Base-by-base conservation (phyloP, 2,329 filamentous ascomycete species). In the Fusarium illudens region DNA sequence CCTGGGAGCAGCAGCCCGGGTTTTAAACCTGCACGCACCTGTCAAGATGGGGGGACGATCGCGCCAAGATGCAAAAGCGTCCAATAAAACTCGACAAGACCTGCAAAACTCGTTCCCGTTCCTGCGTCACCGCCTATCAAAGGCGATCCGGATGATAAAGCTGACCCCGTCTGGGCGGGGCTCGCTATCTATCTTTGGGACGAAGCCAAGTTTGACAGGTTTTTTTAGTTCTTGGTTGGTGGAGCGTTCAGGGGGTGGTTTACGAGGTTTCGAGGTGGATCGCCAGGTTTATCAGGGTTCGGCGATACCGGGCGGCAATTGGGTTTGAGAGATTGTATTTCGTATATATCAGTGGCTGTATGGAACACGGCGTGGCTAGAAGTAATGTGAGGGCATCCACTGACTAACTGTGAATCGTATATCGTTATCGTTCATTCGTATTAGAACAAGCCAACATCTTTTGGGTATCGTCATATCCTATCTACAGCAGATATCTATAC, bases 401-500 rank as follows among this genome's bases (percentile, higher is more conserved):
- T n/a, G n/a, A n/a, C n/a, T n/a, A n/a, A n/a, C n/a, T n/a, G n/a
- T n/a, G 17, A 33, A 27, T 7, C n/a, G 9, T 51, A 15, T 52
- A 42, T 68, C 57, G 48, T 68, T 52, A 42, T 68, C 57, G 48
- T 68, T 50, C 13, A 69, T 53, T 69, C 61, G 49, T 29, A 46
- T 66, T 25, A 66, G 27, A n/a, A 20, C 44, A 56, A 63, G 19
- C 12, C 37, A 46, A 27, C 50, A 32, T 22, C 13, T 27, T n/a
- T n/a, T 19, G 19, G 46, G 44, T 57, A 44, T 50, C 36, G 34
- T 50, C 50, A 44, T 39, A 37, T 51, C 53, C 33, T 25, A 58
- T 44, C 53, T 81, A 89, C 65, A 88, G 70, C 60, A 86, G 71
- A 75, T 89, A 90, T 65, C 87, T 80, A 74, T 89, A 90, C 15